These are phyloP conservation scores for Ceratocystis papillata DNA, from an alignment of 2,329 filamentous ascomycete species.

Conservation along the genomic window DNA sequence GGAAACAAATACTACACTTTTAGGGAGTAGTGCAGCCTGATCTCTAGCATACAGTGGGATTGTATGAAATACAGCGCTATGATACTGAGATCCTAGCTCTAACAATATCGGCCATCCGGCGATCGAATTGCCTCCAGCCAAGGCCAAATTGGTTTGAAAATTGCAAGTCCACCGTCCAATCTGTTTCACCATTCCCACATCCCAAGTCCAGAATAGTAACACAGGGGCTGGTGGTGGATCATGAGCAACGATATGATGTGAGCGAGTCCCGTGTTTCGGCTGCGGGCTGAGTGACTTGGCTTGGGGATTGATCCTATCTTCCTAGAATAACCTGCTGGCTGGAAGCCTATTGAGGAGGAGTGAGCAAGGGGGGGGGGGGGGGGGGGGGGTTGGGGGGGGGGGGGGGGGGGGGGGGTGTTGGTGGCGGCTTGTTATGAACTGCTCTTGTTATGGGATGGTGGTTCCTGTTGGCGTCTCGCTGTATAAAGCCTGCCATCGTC, in stretches of 20 bases:
- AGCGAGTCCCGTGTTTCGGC: constrained; percentile 5
- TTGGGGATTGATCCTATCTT: background rate
- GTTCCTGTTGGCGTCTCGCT: background rate
- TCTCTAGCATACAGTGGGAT: background rate
- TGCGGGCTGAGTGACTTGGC: background rate
- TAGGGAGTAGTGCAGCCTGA: too few relatives aligned
- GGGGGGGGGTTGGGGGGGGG: too few relatives aligned
- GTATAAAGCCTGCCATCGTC: background rate
- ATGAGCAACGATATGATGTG: background rate
- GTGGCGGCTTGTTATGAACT: background rate
- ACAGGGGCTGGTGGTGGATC: background rate
- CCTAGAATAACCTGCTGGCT: background rate
- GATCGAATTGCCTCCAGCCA: background rate
- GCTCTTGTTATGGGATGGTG: too few relatives aligned
- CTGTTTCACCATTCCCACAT: constrained; percentile 7
- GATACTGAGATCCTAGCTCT: background rate
- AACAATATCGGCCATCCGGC: background rate
- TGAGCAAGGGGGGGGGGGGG: background rate
- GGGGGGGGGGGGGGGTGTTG: too few relatives aligned
- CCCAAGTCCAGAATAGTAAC: constrained; percentile 3
- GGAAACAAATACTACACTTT: too few relatives aligned
- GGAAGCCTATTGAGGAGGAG: background rate
- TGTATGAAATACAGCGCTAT: too few relatives aligned
- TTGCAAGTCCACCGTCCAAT: background rate
- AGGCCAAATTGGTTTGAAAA: constrained; percentile 1